Conservation (phyloP, 1,284 basidiomycete species). For the Ceratobasidium sp. region DNA sequence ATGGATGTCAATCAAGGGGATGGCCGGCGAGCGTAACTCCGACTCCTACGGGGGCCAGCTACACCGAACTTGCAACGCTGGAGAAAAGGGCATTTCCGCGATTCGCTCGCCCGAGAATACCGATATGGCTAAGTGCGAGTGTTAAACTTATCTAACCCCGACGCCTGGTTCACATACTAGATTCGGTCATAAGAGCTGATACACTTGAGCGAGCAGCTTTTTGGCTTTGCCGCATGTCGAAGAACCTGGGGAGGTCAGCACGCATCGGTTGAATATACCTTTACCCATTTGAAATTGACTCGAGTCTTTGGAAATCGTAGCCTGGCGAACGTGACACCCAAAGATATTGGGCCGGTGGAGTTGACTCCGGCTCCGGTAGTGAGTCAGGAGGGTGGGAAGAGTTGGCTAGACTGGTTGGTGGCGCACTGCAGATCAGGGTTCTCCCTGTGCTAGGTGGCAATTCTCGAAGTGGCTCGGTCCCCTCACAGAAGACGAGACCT, state of each 20-base stretch:
- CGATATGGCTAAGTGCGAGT: background rate
- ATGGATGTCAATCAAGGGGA: background rate
- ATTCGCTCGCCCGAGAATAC: background rate
- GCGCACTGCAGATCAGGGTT: constrained; percentile 11
- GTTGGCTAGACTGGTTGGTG: background rate
- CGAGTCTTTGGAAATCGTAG: background rate
- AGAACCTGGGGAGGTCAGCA: background rate
- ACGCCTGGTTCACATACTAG: background rate
- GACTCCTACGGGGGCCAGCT: no score
- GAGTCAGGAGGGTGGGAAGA: background rate
- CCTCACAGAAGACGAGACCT: background rate
- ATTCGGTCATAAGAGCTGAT: background rate
- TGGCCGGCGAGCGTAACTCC: background rate
- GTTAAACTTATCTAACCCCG: background rate
- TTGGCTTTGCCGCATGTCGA: background rate
- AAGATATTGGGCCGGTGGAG: constrained; percentile 3
- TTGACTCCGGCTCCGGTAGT: constrained; percentile 2
- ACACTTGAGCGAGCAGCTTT: background rate
- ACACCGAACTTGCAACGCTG: no score
- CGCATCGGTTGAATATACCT: background rate
- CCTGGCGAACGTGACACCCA: background rate
- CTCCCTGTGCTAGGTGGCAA: background rate
- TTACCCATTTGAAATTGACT: constrained; percentile 4
- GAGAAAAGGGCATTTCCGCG: background rate
- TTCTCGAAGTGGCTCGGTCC: background rate